Conservation (phyloP, 2,329 filamentous ascomycete species). For the Chaetothyriales sp. region DNA sequence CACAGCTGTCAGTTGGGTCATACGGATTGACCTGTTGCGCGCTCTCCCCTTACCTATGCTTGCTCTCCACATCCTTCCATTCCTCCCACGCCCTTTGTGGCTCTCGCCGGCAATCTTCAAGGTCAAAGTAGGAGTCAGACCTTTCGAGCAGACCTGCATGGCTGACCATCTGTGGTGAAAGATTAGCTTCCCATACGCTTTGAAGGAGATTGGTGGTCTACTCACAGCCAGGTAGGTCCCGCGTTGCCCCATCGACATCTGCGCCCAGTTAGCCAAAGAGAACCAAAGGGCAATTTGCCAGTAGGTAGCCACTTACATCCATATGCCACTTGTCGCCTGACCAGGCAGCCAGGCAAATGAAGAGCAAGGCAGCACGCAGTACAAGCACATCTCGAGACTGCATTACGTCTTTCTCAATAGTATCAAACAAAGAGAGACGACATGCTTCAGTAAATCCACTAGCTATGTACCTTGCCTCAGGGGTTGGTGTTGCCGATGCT, state of each 20-base stretch:
- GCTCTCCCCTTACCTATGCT: conserved; percentile 38
- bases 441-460: conserved; percentile 55
- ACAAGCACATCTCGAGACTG: conserved; percentile 51
- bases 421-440: conserved; percentile 55
- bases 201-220: conserved; percentile 2
- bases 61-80: conserved; percentile 51
- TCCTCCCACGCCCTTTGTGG: conserved; percentile 43
- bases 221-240: conserved; percentile 54
- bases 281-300: neutral
- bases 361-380: conserved; percentile 50
- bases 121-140: conserved; percentile 31
- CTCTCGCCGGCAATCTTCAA: conserved; percentile 30
- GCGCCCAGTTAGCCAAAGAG: conserved; percentile 3
- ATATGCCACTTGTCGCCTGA: conserved; percentile 65
- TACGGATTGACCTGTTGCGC: conserved; percentile 12
- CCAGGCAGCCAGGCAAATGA: conserved; percentile 55
- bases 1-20: neutral
- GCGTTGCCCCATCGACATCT: conserved; percentile 55
- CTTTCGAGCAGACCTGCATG: conserved; percentile 52
- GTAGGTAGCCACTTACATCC: conserved; percentile 30
- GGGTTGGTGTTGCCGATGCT: conserved; percentile 48
- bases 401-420: conserved; percentile 56
- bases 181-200: conserved; percentile 3
- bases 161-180: conserved; percentile 42
- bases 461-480: conserved; percentile 50